A percentile compares a stretch with the other conserved stretches of the same genome.
Conservation (phyloP, 73 alveolate genomes). For the Paramecium biaurelia region DNA sequence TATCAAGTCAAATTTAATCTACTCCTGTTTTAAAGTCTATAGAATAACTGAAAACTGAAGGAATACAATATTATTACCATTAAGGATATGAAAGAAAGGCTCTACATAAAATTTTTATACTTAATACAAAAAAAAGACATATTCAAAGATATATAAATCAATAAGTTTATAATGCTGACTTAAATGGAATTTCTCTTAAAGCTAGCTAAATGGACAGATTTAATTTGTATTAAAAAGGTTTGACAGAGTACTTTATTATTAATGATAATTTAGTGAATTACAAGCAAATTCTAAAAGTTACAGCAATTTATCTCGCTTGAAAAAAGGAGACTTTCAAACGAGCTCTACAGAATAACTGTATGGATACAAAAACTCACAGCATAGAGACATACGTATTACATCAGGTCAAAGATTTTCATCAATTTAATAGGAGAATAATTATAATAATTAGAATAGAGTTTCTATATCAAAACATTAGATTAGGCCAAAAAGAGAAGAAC, state of each 20-base stretch:
- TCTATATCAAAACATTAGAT: not conserved
- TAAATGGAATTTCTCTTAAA: slow-evolving; percentile 14
- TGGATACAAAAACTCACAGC: not conserved
- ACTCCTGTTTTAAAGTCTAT: not conserved
- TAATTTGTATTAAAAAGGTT: not conserved
- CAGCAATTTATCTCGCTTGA: not conserved
- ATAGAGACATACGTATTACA: not conserved
- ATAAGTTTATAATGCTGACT: not conserved
- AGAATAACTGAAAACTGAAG: slow-evolving; percentile 5
- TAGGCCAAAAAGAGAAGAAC: not conserved
- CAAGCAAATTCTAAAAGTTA: not conserved
- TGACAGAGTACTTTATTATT: not conserved
- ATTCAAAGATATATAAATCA: slow-evolving; percentile 10
- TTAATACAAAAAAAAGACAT: not conserved
- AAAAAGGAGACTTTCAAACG: not conserved
- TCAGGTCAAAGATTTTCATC: not conserved
- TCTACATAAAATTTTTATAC: not conserved
- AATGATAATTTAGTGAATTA: not conserved
- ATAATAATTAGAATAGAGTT: not conserved
- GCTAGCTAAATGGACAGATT: slow-evolving; percentile 1
- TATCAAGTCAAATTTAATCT: not conserved
- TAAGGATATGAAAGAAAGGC: not conserved
- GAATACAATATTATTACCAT: not conserved
- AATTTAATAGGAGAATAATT: not conserved
- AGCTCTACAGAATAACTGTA: not conserved